Conservation (phyloP, 2,329 filamentous ascomycete species). For the Microascus cirrosus region DNA sequence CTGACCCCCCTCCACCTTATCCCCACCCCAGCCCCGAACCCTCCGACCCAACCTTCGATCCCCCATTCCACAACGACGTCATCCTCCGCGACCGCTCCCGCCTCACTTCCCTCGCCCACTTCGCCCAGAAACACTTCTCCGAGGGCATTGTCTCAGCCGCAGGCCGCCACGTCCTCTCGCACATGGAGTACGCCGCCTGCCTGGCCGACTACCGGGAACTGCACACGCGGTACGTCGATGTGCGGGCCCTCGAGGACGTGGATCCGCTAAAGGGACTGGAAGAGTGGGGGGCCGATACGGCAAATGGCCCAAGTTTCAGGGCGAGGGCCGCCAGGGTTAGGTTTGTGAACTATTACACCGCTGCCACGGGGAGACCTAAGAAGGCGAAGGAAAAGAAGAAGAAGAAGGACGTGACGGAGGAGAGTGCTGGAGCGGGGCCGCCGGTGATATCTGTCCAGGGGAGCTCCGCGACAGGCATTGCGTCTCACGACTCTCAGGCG, state of each 20-base stretch:
- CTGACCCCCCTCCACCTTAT: conserved; percentile 2
- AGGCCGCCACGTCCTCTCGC: conserved; percentile 63
- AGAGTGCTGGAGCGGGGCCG: conserved; percentile 12
- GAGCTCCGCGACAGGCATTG: conserved; percentile 2
- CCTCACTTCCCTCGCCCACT: conserved; percentile 58
- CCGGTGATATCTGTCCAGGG: conserved; percentile 32
- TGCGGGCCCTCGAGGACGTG: conserved; percentile 62
- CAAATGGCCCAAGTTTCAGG: conserved; percentile 8
- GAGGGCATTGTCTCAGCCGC: conserved; percentile 61
- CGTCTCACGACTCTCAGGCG: not conserved
- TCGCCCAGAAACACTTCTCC: conserved; percentile 66
- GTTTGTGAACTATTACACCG: conserved; percentile 85
- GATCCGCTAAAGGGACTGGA: conserved; percentile 35
- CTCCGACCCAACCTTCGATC: conserved; percentile 60
- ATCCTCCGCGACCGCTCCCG: conserved; percentile 58
- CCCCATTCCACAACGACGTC: conserved; percentile 65
- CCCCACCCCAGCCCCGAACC: conserved; percentile 7
- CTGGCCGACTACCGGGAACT: conserved; percentile 67
- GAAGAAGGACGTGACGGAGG: not conserved
- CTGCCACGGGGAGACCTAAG: conserved; percentile 65
- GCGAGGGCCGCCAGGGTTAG: conserved; percentile 38
- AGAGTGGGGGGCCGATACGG: conserved; percentile 1
- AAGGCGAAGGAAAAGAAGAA: conserved; percentile 17
- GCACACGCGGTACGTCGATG: conserved; percentile 54
- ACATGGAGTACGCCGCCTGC: conserved; percentile 73